Base-by-base conservation (phyloP, 129 eudicot species). In the Pittosporum tobira region DNA sequence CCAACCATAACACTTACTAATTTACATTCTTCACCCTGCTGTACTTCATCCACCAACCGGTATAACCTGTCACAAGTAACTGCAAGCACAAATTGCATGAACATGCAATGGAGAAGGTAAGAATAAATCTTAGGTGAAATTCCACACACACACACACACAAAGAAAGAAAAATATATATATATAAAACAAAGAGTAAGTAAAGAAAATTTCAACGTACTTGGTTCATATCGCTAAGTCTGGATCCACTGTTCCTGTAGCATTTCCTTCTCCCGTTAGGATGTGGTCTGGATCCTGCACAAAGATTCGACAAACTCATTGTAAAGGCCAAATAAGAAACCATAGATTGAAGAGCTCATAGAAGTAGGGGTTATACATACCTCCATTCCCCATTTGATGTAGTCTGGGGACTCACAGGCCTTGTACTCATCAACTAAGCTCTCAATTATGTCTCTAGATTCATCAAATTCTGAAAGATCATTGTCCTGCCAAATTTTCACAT, bases 301-400 rank as follows among this genome's bases (percentile, higher is more conserved):
- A 14, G 9, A 22, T 12, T 29, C 14, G 11, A 40, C 59, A 3
- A 71, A 31, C 26, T 48, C 30, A 31, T 37, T 53, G 60, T 34
- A 67, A 51, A 55, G 6, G 12, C n/a, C 18, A 48, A 44, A 12
- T 13, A 55, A 19, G 28, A 47, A n/a, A 49, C 2, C 13, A 23
- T 23, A 28, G 36, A 43, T 22, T 7, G 1, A 50, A 6, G 58
- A n/a, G 48, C 44, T 3, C 19, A 72, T 25, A 56, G n/a, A 1
- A 15, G 59, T 12, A 31, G 13, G 21, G 23, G 30, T n/a, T n/a
- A n/a, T n/a, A 51, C 24, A 18, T 75, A 91, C 98, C 99, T 91
- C 99, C 90, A 87, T 76, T 61, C 99, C 99, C 95, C 96, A 91
- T 81, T 91, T 86, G 71, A 86, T 85, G 79, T 90, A 91, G 74